These are phyloP conservation scores for Lactuca sativa DNA, from an alignment of 129 eudicot species.

Conservation along the genomic window DNA sequence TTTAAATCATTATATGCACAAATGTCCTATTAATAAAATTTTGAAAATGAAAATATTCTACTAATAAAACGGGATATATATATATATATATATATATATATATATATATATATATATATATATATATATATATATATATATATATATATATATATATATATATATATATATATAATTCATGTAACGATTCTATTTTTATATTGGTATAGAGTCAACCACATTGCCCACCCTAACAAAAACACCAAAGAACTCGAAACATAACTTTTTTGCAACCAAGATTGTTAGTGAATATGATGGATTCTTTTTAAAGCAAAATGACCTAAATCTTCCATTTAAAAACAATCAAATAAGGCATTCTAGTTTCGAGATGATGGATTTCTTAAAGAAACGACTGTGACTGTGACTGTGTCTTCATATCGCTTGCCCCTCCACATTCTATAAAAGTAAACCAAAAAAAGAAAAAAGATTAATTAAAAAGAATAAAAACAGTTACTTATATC, in stretches of 20 bases:
- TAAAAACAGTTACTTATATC: background rate
- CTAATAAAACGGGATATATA: too few species aligned
- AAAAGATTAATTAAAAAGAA: background rate
- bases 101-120: too few species aligned
- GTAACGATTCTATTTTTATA: too few species aligned
- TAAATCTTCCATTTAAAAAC: constrained; percentile 9
- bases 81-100: too few species aligned
- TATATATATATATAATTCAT: too few species aligned
- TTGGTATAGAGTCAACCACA: too few species aligned
- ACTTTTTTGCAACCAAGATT: background rate
- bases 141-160: too few species aligned
- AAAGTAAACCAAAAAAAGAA: background rate
- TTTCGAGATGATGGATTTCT: constrained; percentile 1
- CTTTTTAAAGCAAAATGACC: background rate
- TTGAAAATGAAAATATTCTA: too few species aligned
- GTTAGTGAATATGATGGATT: background rate
- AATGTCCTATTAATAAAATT: too few species aligned
- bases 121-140: too few species aligned
- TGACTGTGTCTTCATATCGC: background rate
- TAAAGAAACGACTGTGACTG: background rate
- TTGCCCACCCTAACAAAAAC: background rate
- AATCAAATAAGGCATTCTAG: constrained; percentile 8
- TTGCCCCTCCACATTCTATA: constrained; percentile 20
- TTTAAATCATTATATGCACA: too few species aligned
- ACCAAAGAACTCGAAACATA: background rate